Evolutionary conservation across 176 grass and related monocot species (phyloP), one percentile per base, ranked within the genome.

Genomic region (Eleusine coracana): DNA sequence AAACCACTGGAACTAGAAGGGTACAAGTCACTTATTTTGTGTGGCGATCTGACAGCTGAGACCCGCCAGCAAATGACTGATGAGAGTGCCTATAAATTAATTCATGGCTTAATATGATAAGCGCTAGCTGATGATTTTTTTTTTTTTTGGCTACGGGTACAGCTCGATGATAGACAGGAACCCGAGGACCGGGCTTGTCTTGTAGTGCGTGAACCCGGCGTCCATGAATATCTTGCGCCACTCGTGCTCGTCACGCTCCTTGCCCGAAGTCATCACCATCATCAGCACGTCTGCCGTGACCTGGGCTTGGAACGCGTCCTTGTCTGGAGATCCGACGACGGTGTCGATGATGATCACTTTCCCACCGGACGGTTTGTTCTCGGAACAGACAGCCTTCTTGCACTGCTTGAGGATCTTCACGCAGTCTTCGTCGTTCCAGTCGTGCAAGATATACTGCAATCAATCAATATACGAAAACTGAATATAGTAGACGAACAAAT

Each of bases 341-440:
- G 74, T 66, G 0, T 90, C 91, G 3, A 93, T 7, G 48, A 90
- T 90, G 27, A 93, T 84, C 3, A 93, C 79, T 54, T 88, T 93
- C 11, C 91, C 81, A 4, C 76, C 50, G 0, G 74, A 9, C 6
- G 15, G 10, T n/a, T 77, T 27, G 0, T 59, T 23, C 56, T 56
- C 10, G 5, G 59, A 41, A 28, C 16, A n/a, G 39, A 93, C 86
- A 23, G 88, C 85, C 23, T 83, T 83, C 62, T 37, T 86, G 49
- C 88, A 71, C 58, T 29, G 70, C 5, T 18, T 82, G 0, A 86
- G 69, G 56, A 90, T 82, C 77, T 86, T 90, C 51, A 82, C 50
- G 6, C 88, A 90, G 1, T 71, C 61, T 10, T 70, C 71, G 14
- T 88, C 79, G 5, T 18, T 77, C 86, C 78, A 88, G 55, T 83